Percentiles rank a stretch among this genome's conserved stretches.
phyloP scores from a whole-genome alignment of 108 stramenopile species.

The Discostella pseudostelligera region DNA sequence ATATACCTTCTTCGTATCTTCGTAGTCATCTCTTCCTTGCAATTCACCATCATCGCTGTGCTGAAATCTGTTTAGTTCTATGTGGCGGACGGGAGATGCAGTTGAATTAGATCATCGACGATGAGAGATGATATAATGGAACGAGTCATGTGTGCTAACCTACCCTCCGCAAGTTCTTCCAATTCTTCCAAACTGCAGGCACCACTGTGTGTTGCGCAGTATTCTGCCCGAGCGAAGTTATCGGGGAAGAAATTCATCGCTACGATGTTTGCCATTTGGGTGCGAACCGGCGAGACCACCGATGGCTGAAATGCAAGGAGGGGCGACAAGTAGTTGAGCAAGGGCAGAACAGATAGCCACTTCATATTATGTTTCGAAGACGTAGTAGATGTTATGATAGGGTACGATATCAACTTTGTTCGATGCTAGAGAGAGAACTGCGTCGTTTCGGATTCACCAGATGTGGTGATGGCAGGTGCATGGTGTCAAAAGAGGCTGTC shows the following conservation, averaged over 20 bases:
- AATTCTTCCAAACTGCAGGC: constrained; percentile 16
- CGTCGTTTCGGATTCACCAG: too few species aligned
- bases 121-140: constrained; percentile 1
- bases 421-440: too few species aligned
- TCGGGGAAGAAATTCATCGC: constrained; percentile 18
- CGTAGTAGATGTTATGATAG: too few species aligned
- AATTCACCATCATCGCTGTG: constrained; percentile 9
- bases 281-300: neutral
- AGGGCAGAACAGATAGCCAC: neutral
- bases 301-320: neutral
- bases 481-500: too few species aligned
- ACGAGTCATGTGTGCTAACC: neutral
- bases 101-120: too few species aligned
- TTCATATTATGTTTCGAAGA: neutral
- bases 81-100: neutral
- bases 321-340: neutral
- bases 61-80: constrained; percentile 15
- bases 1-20: constrained; percentile 14
- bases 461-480: too few species aligned
- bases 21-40: constrained; percentile 21
- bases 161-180: constrained; percentile 15
- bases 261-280: neutral
- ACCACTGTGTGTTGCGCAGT: constrained; percentile 21
- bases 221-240: constrained; percentile 18
- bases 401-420: too few species aligned